Percentiles rank a stretch among this genome's conserved stretches.
Evolutionary conservation across 163 green algal species (phyloP).

Genomic region (Chlamydomonas reinhardtii): DNA sequence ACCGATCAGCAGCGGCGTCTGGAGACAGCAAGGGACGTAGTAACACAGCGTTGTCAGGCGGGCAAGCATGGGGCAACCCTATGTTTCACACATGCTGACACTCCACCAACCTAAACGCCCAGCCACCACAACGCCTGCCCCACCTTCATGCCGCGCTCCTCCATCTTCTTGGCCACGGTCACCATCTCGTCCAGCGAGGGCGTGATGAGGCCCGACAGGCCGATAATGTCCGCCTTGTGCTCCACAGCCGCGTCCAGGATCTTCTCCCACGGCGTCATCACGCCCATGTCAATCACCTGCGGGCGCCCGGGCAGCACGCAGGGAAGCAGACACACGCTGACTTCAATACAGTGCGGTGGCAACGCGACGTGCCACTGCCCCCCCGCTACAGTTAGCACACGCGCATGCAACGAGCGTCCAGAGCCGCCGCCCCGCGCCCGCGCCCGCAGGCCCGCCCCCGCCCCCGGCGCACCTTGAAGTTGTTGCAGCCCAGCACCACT

Average conservation of each 20-base stretch:
- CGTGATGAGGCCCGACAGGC: conserved; percentile 97
- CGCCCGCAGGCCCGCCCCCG: no score
- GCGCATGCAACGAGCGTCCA: no score
- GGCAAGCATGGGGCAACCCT: no score
- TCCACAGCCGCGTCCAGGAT: conserved; percentile 94
- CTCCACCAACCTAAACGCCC: no score
- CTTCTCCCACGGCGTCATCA: conserved; percentile 97
- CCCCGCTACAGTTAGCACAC: no score
- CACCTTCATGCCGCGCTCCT: conserved; percentile 90
- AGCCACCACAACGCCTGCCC: no score
- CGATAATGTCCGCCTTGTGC: conserved; percentile 96
- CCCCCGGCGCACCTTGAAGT: conserved; percentile 92
- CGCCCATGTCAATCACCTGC: conserved; percentile 94
- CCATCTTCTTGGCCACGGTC: conserved; percentile 94
- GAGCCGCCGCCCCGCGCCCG: no score
- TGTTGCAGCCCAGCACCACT: conserved; percentile 99
- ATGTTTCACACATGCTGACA: no score
- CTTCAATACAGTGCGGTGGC: no score
- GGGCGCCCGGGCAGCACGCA: neutral
- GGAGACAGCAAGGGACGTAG: neutral
- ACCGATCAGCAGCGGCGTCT: conserved; percentile 93
- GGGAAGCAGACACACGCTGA: no score
- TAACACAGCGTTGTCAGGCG: no score
- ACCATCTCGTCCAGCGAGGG: conserved; percentile 99
- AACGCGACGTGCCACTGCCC: no score